These are phyloP conservation scores for Zostera marina DNA, from an alignment of 116 monocot species.

Conservation along the genomic window DNA sequence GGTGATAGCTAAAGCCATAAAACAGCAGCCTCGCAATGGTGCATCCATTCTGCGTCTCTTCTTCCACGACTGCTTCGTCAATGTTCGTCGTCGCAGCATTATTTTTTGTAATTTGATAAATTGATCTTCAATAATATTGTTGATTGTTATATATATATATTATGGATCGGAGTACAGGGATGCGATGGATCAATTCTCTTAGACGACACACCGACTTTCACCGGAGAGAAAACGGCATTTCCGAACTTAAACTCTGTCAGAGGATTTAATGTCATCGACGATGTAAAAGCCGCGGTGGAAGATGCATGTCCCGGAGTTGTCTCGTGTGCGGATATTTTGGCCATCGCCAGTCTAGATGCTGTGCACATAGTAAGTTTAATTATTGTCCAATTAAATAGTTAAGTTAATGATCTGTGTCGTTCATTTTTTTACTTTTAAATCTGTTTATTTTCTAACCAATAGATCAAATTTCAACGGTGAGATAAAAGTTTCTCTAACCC, in stretches of 20 bases:
- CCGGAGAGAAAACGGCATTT: conserved; percentile 31
- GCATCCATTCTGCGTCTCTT: conserved; percentile 42
- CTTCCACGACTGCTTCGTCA: conserved; percentile 74
- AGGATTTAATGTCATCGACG: conserved; percentile 42
- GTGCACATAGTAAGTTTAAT: conserved; percentile 27
- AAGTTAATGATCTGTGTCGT: too few relatives aligned
- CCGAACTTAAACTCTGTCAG: conserved; percentile 39
- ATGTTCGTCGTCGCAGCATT: conserved; percentile 21
- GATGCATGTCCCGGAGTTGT: conserved; percentile 26
- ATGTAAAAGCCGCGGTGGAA: conserved; percentile 39
- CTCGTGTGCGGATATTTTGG: conserved; percentile 53
- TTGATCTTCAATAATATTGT: neutral
- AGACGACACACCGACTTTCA: conserved; percentile 37
- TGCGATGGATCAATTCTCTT: conserved; percentile 50
- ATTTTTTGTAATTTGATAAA: neutral
- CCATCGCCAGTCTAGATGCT: conserved; percentile 29
- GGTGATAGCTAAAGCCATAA: conserved; percentile 6
- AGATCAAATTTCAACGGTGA: too few relatives aligned
- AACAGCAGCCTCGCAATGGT: conserved; percentile 9
- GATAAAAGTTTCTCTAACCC: too few relatives aligned
- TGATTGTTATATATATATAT: too few relatives aligned
- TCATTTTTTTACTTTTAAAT: too few relatives aligned
- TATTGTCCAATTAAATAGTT: neutral
- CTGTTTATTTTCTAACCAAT: too few relatives aligned
- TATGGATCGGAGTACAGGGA: conserved; percentile 39